phyloP scores from a whole-genome alignment of 1,284 basidiomycete species.

The Testicularia cyperi region DNA sequence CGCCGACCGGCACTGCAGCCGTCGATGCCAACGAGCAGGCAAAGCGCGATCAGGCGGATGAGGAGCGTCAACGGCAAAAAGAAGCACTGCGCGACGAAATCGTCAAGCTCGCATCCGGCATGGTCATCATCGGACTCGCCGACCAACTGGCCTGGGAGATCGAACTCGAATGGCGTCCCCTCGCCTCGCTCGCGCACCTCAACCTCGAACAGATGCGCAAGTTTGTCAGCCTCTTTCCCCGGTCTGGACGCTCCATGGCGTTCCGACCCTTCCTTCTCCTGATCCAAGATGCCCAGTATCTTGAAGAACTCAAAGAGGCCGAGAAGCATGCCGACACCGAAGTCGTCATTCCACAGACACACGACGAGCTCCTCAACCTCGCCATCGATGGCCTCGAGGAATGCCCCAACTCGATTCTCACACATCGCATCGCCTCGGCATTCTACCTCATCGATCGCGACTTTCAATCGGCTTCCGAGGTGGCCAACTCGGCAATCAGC shows the following conservation, averaged over 20 bases:
- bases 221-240: constrained; percentile 73
- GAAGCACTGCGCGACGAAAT: constrained; percentile 67
- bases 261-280: constrained; percentile 40
- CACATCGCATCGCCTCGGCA: constrained; percentile 71
- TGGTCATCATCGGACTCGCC: constrained; percentile 72
- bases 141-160: constrained; percentile 79
- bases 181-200: constrained; percentile 70
- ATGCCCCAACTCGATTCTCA: constrained; percentile 70
- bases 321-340: constrained; percentile 35
- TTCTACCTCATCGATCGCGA: constrained; percentile 77
- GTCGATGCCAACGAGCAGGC: constrained; percentile 16
- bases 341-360: constrained; percentile 6
- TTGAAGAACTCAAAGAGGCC: constrained; percentile 26
- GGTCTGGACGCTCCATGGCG: constrained; percentile 39
- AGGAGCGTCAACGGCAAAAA: constrained; percentile 61
- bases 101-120: constrained; percentile 71
- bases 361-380: constrained; percentile 43
- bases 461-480: constrained; percentile 63
- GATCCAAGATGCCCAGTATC: constrained; percentile 45
- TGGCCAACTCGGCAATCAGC: constrained; percentile 27
- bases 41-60: constrained; percentile 13
- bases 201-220: constrained; percentile 68
- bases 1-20: constrained; percentile 28
- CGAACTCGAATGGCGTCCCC: constrained; percentile 75
- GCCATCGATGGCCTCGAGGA: constrained; percentile 65